Evolutionary conservation across 2,329 filamentous ascomycete genomes (phyloP).

Genomic region (Sporothrix schenckii): DNA sequence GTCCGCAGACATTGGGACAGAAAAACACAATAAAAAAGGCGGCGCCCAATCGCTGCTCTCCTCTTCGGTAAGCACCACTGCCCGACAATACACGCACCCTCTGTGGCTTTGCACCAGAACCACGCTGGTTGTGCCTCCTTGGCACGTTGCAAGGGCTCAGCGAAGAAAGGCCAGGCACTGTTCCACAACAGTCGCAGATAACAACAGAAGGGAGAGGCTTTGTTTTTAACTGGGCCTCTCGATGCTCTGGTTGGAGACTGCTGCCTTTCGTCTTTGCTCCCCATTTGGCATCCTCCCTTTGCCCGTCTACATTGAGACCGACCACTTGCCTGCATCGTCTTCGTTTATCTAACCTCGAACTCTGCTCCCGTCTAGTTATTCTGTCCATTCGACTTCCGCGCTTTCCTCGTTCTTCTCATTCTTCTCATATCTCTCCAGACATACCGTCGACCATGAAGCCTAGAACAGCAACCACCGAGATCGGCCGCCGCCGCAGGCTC

Average conservation of each 20-base stretch:
- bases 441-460: background rate
- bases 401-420: background rate
- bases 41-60: slow-evolving; percentile 3
- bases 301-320: background rate
- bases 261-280: background rate
- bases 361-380: background rate
- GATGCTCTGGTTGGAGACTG: slow-evolving; percentile 2
- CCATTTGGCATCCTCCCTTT: background rate
- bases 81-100: background rate
- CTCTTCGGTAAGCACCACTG: slow-evolving; percentile 10
- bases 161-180: background rate
- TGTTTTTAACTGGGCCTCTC: background rate
- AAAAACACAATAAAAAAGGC: background rate
- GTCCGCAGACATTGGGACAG: background rate
- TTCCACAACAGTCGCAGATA: background rate
- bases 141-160: background rate
- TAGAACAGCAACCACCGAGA: slow-evolving; percentile 15
- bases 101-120: background rate
- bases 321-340: background rate
- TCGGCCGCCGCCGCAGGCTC: slow-evolving; percentile 8
- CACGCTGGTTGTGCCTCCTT: background rate
- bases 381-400: background rate
- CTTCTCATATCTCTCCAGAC: background rate
- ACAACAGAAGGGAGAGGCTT: background rate
- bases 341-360: no score